Evolutionary conservation across 495 filamentous ascomycete species (phyloP).

Genomic region (Gamarada debralockiae): DNA sequence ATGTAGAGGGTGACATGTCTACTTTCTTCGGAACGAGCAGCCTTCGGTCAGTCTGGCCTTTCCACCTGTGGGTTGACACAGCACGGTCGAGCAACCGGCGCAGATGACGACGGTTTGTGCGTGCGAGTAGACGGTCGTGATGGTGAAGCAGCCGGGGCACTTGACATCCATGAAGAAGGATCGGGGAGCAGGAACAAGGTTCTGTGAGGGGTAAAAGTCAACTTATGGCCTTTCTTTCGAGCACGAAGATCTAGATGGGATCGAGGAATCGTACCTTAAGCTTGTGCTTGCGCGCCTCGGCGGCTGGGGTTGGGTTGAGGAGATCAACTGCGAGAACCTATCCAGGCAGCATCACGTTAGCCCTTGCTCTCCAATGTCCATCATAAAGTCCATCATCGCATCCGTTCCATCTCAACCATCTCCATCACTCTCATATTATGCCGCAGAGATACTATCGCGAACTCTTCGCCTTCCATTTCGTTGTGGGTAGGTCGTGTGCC

Average conservation of each 20-base stretch:
- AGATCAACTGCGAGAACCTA: constrained; percentile 99
- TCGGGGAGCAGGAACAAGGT: constrained; percentile 88
- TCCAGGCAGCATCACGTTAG: constrained; percentile 25
- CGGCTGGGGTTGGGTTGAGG: constrained; percentile 92
- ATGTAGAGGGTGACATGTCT: constrained; percentile 44
- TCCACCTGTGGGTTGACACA: constrained; percentile 97
- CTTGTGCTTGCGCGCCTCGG: constrained; percentile 99
- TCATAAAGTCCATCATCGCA: constrained; percentile 5
- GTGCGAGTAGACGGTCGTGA: constrained; percentile 99
- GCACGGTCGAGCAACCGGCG: constrained; percentile 92
- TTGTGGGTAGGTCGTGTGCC: constrained; percentile 20
- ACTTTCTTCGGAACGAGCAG: constrained; percentile 99
- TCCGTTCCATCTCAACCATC: constrained; percentile 3
- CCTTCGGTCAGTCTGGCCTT: constrained; percentile 97
- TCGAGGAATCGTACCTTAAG: constrained; percentile 72
- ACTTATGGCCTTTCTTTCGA: background rate
- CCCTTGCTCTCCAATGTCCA: constrained; percentile 16
- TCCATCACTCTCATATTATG: background rate
- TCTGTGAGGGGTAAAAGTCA: constrained; percentile 47
- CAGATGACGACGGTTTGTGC: constrained; percentile 99
- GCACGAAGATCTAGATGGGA: background rate
- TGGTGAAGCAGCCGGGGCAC: constrained; percentile 99
- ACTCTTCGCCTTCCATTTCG: background rate
- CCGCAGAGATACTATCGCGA: background rate
- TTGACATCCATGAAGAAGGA: constrained; percentile 99